Evolutionary conservation across 108 stramenopile genomes (phyloP).

Genomic region (Pseudonitzschia pungens): DNA sequence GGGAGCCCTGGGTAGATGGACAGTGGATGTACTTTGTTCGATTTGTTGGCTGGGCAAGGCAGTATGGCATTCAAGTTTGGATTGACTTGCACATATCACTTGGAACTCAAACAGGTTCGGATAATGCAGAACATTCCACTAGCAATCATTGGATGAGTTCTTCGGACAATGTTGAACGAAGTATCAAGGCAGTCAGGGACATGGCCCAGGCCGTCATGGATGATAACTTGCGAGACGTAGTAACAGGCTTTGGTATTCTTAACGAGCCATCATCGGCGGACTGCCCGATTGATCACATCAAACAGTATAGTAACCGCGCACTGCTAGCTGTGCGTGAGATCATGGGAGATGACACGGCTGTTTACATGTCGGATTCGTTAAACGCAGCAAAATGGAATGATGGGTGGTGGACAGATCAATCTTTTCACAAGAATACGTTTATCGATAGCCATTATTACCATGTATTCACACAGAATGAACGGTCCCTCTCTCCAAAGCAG

Average conservation of each 20-base stretch:
- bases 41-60: conserved; percentile 56
- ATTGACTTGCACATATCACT: conserved; percentile 71
- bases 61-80: conserved; percentile 55
- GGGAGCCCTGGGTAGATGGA: conserved; percentile 55
- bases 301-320: conserved; percentile 46
- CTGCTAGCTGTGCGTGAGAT: conserved; percentile 37
- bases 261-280: conserved; percentile 59
- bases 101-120: conserved; percentile 65
- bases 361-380: conserved; percentile 60
- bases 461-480: conserved; percentile 37
- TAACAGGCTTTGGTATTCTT: conserved; percentile 67
- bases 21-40: conserved; percentile 60
- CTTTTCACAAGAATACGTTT: conserved; percentile 37
- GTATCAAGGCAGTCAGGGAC: conserved; percentile 37
- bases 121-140: conserved; percentile 35
- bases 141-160: conserved; percentile 40
- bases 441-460: conserved; percentile 70
- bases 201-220: conserved; percentile 40
- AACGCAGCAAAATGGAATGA: conserved; percentile 44
- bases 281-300: conserved; percentile 29
- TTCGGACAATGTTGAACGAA: conserved; percentile 41
- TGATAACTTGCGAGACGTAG: conserved; percentile 54
- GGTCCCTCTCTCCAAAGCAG: conserved; percentile 53
- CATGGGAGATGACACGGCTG: conserved; percentile 35
- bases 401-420: conserved; percentile 44